Evolutionary conservation across 2,329 filamentous ascomycete genomes (phyloP).

Genomic region (Pseudogymnoascus sp.): DNA sequence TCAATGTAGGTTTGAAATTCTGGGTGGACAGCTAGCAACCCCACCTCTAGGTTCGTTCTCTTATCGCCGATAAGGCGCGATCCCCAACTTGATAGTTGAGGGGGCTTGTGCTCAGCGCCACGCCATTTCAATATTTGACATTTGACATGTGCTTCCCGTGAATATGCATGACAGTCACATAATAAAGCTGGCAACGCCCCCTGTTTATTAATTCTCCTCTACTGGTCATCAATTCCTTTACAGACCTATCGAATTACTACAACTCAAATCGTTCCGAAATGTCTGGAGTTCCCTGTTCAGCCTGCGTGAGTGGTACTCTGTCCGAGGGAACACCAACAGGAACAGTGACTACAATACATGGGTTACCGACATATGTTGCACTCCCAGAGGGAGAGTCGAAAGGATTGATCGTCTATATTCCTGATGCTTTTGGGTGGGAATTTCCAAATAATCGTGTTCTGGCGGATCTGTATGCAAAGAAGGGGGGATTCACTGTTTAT

Average conservation of each 20-base stretch:
- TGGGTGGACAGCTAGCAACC: neutral
- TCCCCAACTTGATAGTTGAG: neutral
- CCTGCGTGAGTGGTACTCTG: constrained; percentile 32
- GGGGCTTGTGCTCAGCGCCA: neutral
- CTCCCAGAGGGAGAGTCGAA: constrained; percentile 28
- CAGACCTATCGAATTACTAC: neutral
- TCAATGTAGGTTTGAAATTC: neutral
- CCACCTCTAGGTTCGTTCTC: neutral
- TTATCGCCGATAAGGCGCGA: neutral
- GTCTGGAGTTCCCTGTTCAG: constrained; percentile 16
- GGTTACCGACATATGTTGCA: constrained; percentile 37
- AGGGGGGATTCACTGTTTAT: constrained; percentile 37
- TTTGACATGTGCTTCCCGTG: neutral
- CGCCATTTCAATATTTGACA: too few species aligned
- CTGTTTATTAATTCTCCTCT: neutral
- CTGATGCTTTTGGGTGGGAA: constrained; percentile 43
- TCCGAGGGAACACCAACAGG: constrained; percentile 33
- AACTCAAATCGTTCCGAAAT: neutral
- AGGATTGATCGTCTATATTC: constrained; percentile 40
- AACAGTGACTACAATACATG: constrained; percentile 34
- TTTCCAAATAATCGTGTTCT: constrained; percentile 40
- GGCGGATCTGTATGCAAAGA: constrained; percentile 40
- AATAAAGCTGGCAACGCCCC: neutral
- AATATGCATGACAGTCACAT: neutral
- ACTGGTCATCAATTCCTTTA: neutral